These are phyloP conservation scores for Cercospora beticola DNA, from an alignment of 2,329 filamentous ascomycete species.

Conservation along the genomic window DNA sequence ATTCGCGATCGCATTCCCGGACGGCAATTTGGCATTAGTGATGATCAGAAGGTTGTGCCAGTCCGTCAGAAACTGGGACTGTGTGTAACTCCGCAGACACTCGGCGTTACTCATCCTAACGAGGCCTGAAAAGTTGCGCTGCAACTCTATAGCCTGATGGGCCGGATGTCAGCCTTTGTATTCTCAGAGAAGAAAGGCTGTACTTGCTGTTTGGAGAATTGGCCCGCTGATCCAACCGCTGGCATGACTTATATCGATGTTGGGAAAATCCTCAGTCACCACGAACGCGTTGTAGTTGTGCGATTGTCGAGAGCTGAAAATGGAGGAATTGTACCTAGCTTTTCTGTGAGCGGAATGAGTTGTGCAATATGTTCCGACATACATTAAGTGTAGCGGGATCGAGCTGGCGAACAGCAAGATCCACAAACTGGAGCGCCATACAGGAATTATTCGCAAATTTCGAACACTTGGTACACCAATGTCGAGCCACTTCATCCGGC, in stretches of 20 bases:
- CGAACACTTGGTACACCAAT: neutral
- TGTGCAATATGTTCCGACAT: too few species aligned
- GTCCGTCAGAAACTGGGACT: too few species aligned
- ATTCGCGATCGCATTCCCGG: too few species aligned
- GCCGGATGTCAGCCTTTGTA: too few species aligned
- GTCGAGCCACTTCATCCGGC: neutral
- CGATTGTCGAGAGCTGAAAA: neutral
- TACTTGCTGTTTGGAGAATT: neutral
- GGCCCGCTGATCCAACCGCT: neutral
- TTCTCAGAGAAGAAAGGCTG: too few species aligned
- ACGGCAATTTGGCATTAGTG: too few species aligned
- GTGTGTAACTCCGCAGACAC: too few species aligned
- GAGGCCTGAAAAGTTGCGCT: too few species aligned
- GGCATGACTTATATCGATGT: neutral
- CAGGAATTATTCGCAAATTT: neutral
- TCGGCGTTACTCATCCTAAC: too few species aligned
- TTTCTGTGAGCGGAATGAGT: neutral
- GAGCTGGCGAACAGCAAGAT: neutral
- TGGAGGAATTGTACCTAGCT: neutral
- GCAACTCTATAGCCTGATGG: too few species aligned
- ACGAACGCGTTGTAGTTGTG: neutral
- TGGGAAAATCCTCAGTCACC: neutral
- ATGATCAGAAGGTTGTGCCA: too few species aligned
- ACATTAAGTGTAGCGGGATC: neutral
- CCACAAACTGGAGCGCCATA: neutral